phyloP scores from a whole-genome alignment of 495 filamentous ascomycete genomes.

The Daldinia vernicosa region DNA sequence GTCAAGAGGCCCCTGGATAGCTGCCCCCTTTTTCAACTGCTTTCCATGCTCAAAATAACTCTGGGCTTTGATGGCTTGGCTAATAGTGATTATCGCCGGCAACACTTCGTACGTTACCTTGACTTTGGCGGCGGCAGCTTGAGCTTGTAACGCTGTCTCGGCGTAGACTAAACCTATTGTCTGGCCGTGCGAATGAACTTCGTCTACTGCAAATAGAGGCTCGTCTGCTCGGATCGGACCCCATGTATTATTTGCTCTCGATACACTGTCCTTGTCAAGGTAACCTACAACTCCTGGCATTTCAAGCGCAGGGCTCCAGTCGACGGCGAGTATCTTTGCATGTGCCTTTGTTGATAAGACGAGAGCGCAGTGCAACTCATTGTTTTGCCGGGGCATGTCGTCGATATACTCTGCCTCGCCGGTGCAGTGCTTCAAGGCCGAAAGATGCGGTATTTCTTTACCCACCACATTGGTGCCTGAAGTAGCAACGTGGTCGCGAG shows the following conservation, averaged over 20 bases:
- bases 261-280: slow-evolving; percentile 75
- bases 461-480: slow-evolving; percentile 72
- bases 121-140: slow-evolving; percentile 74
- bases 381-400: slow-evolving; percentile 80
- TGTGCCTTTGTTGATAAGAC: slow-evolving; percentile 83
- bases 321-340: slow-evolving; percentile 75
- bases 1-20: slow-evolving; percentile 53
- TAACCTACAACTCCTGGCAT: slow-evolving; percentile 74
- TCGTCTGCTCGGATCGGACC: slow-evolving; percentile 79
- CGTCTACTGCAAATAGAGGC: slow-evolving; percentile 75
- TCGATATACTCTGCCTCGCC: slow-evolving; percentile 89
- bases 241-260: slow-evolving; percentile 76
- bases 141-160: slow-evolving; percentile 72
- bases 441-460: slow-evolving; percentile 76
- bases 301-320: slow-evolving; percentile 71
- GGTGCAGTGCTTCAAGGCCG: slow-evolving; percentile 83
- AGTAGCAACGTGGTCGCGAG: slow-evolving; percentile 61
- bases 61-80: slow-evolving; percentile 70
- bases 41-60: slow-evolving; percentile 76
- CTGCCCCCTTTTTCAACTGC: slow-evolving; percentile 76
- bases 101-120: slow-evolving; percentile 81
- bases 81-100: slow-evolving; percentile 81
- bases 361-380: slow-evolving; percentile 78
- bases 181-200: slow-evolving; percentile 81
- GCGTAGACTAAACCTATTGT: slow-evolving; percentile 84